Base-by-base conservation (phyloP, 352 stramenopile species). In the Phytophthora sp. region DNA sequence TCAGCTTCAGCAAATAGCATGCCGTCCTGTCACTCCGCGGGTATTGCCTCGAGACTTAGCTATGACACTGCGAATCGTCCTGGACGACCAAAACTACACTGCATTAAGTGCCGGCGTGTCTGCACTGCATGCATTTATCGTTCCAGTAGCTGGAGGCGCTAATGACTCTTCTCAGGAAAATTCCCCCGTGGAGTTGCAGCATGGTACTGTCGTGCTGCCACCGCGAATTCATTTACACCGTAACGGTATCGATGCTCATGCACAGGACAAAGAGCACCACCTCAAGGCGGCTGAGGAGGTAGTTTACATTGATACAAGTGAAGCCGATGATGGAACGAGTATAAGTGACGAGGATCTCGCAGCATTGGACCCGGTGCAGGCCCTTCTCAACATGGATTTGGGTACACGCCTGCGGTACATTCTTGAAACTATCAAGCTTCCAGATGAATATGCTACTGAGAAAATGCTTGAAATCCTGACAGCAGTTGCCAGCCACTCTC, bases 1-100 rank as follows among this genome's bases (percentile, higher is more conserved):
- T 9, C 59, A 77, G n/a, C 37, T 67, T 4, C 48, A 77, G 6
- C 24, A 46, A 23, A 57, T 66, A 8, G 37, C 59, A 2, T 61
- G 31, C 34, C 42, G 57, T 44, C 4, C 53, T 32, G 50, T 70
- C 13, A 30, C 38, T 1, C 74, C 77, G 5, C 72, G 51, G 20
- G 71, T 84, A 12, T 26, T 89, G 27, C 76, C 79, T 48, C 60
- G 64, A 18, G 67, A 84, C 18, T 43, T 89, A 42, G 72, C 77
- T 0, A 62, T 90, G 24, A 77, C 78, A 3, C 56, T 89, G 9
- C 78, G 82, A 8, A 77, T 82, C 17, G 69, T 78, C 5, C 65
- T 88, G 2, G 82, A 92, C 21, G 80, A 88, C 27, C 74, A 87
- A 28, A 92, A 92, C 51, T 83, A 86, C 46, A 86, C 82, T 3